Evolutionary conservation across 768 basidiomycete species (phyloP), one percentile per base, ranked within the genome.

Genomic region (Amanita pallidorosea): DNA sequence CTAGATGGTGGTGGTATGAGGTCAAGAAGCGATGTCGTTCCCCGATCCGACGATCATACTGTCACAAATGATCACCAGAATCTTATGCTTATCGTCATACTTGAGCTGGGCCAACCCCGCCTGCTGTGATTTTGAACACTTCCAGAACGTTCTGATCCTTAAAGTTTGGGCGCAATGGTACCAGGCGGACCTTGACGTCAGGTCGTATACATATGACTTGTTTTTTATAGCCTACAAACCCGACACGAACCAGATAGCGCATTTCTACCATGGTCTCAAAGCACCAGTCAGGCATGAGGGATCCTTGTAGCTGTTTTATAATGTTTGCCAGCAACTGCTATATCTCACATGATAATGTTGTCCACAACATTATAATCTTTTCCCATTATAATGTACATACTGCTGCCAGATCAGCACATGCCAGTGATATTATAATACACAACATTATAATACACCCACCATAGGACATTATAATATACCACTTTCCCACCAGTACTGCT

Each of bases 241-340:
- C 96, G 36, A 82, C 77, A 35, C 95, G 87, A 58, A 80, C 81
- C 48, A 80, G 84, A 73, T 85, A 96, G 6, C 96, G 87, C 85
- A 99, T 85, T 61, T 78, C 65, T 2, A 88, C 87, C 96, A 99
- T 98, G 53, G 72, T 74, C 68, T 98, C 87, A 56, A 88, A 93
- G 65, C 97, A 99, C 96, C 96, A 99, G 62, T 99, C 96, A 0
- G 96, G 95, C 7, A n/a, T n/a, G n/a, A n/a, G n/a, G n/a, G n/a
- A n/a, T n/a, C n/a, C n/a, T n/a, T 23, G n/a, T n/a, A n/a, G n/a
- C n/a, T n/a, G n/a, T n/a, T n/a, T n/a, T n/a, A n/a, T n/a, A n/a
- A n/a, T n/a, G n/a, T n/a, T n/a, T n/a, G n/a, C n/a, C n/a, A n/a
- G n/a, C n/a, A n/a, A n/a, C n/a, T n/a, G n/a, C n/a, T n/a, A n/a